Evolutionary conservation across 192 early-diverging fungal species (phyloP), one percentile per base, ranked within the genome.

Genomic region (Jimgerdemannia lactiflua): DNA sequence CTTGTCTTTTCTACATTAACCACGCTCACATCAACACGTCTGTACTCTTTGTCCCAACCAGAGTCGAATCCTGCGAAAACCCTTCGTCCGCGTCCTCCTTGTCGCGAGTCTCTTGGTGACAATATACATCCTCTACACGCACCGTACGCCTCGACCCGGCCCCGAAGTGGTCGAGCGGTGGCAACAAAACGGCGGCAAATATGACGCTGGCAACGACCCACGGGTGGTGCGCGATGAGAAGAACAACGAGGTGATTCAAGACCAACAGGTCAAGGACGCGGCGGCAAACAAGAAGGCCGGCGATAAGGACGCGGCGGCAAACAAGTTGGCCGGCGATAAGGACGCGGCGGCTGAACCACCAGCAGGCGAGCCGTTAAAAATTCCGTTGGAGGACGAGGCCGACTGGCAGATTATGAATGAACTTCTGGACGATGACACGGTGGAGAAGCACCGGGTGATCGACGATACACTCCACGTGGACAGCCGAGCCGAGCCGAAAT

Each of bases 231-330:
- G 74, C 54, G 74, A 75, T 49, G 65, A 69, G 19, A 59, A 75
- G 20, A 75, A 67, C 42, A 75, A 75, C 43, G 74, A 75, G 43
- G 74, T 75, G 17, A 75, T 75, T 39, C 63, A 65, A 10, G 64
- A 3, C 4, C 20, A 40, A 43, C 0, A 65, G 44, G 10, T 43
- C 42, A 41, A 73, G 43, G 19, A 64, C 9, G 3, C 59, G 43
- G 3, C 14, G 11, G 29, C 29, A 10, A 40, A 67, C 3, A 74
- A 74, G 10, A 14, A 4, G 6, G 65, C 4, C 11, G 39, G 17
- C 42, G 43, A 10, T 8, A 65, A 29, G 3, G n/a, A 66, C 19
- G 43, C 54, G 54, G 74, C 39, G 18, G 40, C 41, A 42, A 67
- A 69, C 42, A 67, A 69, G 44, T 39, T 69, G 40, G 42, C 40